Evolutionary conservation across 768 basidiomycete species (phyloP).

Genomic region (Dacryopinax primogenitus): DNA sequence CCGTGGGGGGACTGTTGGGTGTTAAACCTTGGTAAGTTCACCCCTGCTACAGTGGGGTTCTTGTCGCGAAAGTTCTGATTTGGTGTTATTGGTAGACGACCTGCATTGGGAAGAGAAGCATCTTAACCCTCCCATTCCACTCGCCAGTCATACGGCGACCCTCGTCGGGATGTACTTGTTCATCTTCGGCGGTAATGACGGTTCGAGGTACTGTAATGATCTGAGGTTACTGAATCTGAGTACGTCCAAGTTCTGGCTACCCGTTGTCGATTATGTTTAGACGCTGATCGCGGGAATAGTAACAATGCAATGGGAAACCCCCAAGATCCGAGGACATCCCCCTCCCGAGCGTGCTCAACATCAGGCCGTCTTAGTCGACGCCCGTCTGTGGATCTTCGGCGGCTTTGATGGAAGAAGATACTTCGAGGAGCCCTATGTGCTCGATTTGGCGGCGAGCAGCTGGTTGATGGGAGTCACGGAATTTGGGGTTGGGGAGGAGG

Average conservation of each 20-base stretch:
- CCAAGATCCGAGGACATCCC: conserved; percentile 50
- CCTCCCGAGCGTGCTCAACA: conserved; percentile 78
- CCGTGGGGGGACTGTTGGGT: conserved; percentile 37
- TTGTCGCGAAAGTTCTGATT: too few species aligned
- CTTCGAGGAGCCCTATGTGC: conserved; percentile 71
- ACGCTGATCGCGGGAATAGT: too few species aligned
- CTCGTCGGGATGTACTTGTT: conserved; percentile 88
- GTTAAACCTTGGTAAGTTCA: conserved; percentile 60
- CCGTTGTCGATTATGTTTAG: too few species aligned
- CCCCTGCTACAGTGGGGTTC: too few species aligned
- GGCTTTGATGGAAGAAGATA: conserved; percentile 48
- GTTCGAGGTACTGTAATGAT: conserved; percentile 52
- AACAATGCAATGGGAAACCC: conserved; percentile 68
- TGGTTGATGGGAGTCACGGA: not conserved
- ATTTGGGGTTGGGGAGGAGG: not conserved
- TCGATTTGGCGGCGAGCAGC: conserved; percentile 55
- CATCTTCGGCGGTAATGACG: conserved; percentile 80
- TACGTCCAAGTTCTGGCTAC: conserved; percentile 26
- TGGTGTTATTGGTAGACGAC: not conserved
- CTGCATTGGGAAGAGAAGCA: conserved; percentile 4
- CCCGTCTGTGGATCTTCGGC: conserved; percentile 73
- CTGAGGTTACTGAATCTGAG: conserved; percentile 79
- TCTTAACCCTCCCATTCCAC: not conserved
- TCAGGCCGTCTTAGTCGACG: conserved; percentile 65
- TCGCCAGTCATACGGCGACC: conserved; percentile 54